These are phyloP conservation scores for Penicillium brevicompactum DNA, from an alignment of 2,329 filamentous ascomycete genomes.

Conservation along the genomic window DNA sequence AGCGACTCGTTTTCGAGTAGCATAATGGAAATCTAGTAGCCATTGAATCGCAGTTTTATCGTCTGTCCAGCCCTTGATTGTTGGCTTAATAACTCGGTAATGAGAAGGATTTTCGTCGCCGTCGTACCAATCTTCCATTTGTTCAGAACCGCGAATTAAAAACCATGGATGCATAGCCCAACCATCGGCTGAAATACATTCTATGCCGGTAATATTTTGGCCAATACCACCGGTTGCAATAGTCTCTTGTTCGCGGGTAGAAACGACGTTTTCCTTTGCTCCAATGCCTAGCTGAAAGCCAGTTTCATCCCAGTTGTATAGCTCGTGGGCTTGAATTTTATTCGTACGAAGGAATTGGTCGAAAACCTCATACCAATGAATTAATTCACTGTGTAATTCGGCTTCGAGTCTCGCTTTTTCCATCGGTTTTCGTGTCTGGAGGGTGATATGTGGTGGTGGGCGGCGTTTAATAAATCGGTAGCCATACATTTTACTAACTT, in stretches of 20 bases:
- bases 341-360: background rate
- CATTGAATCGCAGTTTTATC: no score
- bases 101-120: background rate
- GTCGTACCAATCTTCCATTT: background rate
- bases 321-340: background rate
- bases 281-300: background rate
- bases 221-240: background rate
- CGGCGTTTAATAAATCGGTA: background rate
- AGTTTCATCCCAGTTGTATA: background rate
- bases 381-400: background rate
- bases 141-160: background rate
- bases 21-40: no score
- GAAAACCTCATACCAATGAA: background rate
- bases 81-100: background rate
- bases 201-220: background rate
- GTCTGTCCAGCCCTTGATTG: no score
- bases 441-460: background rate
- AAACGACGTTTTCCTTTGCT: background rate
- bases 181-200: background rate
- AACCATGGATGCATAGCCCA: background rate
- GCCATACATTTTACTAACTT: background rate
- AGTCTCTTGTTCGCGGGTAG: background rate
- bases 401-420: slow-evolving; percentile 7
- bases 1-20: no score
- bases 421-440: background rate